Evolutionary conservation across 1,139 yeast species (phyloP), one percentile per base, ranked within the genome.

Genomic region (Pneumocystis sp.): DNA sequence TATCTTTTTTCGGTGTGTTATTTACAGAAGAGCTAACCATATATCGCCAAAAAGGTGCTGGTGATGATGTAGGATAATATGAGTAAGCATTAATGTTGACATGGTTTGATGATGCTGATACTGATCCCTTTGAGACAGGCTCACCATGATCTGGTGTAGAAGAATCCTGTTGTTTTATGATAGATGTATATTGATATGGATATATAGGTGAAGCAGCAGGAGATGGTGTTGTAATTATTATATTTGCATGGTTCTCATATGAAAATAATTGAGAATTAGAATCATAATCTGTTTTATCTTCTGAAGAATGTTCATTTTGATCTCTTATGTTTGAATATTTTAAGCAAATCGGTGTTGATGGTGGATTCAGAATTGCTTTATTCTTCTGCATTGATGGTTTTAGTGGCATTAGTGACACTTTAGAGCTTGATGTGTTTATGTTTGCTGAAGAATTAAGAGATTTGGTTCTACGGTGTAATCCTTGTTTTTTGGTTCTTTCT

Each of bases 401-500:
- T 19, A 40, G 8, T 50, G 40, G 59, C 21, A 40, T 61, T 31
- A 65, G 12, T 31, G 39, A 17, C 31, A 42, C 21, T 59, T 40
- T 62, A 19, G 40, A 61, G 64, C 64, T 63, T 65, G 64, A 50
- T 63, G 64, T 69, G 59, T 61, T 62, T 59, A 61, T 71, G 63
- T 62, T 34, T 25, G 63, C 39, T 17, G 64, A 61, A 56, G 63
- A 66, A 29, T 60, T 56, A 45, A 68, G 17, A 67, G 63, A 3
- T 66, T 62, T 19, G 66, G 65, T 70, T 95, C 78, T 75, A 95
- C 86, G 65, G 73, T 74, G 61, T 71, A 69, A 59, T 72, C 71
- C 63, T 74, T 74, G 45, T 79, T 97, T 69, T 83, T 85, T 69
- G 83, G 83, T 75, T 91, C 85, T 76, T 89, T 88, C 70, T 81